Evolutionary conservation across 202 grass and related monocot species (phyloP), one percentile per base, ranked within the genome.

Genomic region (Panicum virgatum): DNA sequence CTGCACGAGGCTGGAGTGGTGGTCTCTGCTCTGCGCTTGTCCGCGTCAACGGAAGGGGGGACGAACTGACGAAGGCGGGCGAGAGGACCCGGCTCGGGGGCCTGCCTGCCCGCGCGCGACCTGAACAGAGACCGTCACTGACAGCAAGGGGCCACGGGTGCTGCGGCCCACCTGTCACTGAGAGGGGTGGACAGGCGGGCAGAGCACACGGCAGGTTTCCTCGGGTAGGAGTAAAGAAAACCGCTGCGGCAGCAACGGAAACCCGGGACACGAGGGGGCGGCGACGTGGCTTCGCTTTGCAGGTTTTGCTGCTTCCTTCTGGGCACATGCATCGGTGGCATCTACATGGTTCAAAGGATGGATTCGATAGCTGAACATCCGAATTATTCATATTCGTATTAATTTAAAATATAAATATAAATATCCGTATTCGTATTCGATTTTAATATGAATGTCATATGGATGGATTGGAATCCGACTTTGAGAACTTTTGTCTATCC

Each of bases 21-120:
- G 52, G 7, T 29, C 29, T 32, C 40, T 34, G 32, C 32, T 30
- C 23, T 4, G 66, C 44, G 53, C 51, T 69, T 26, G 63, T 47
- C 76, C 37, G 52, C 77, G 70, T 89, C 63, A 32, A 76, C 13
- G 82, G 62, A 14, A 14, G 12, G 29, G 60, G 67, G 20, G 62
- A 61, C 19, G 69, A 84, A 42, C 79, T 58, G 56, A 65, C 46
- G 15, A 27, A 19, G 25, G 43, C 54, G 19, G 25, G 43, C 54
- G 19, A 18, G 6, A 39, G 45, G 11, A 0, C 48, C 48, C 29
- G 25, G 2, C 19, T 48, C 46, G 3, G 15, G 4, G 2, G 46
- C 46, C 46, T n/a, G 14, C 2, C 5, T 29, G 4, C 18, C 12
- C 38, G 2, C 2, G 13, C 11, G 1, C 29, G 12, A 0, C 2